Evolutionary conservation across 2,329 filamentous ascomycete species (phyloP), one percentile per base, ranked within the genome.

Genomic region (Gaeumannomyces sp.): DNA sequence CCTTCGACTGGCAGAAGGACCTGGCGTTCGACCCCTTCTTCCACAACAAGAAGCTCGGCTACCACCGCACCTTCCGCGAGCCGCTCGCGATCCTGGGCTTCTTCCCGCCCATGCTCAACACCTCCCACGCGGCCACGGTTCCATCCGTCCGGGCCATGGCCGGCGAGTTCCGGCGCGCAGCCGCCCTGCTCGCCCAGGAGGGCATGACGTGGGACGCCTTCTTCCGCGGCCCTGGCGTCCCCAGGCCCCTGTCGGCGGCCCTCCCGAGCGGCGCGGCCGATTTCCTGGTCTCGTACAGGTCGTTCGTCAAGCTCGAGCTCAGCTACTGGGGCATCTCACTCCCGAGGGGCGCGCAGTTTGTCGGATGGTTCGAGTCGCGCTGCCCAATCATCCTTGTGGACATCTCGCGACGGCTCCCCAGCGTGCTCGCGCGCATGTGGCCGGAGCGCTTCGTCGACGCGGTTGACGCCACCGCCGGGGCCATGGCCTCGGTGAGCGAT

Each of bases 331-430:
- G 86, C 1, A 74, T 81, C 8, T 85, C 85, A 2, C 74, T 80
- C 1, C 75, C 79, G 1, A 84, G 81, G 64, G 84, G 85, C 1
- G 82, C 81, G 27, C 76, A 78, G 16, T 80, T 88, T 61, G 75
- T 89, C 0, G 84, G 85, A 14, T 89, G 87, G 87, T 73, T 90
- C 2, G 87, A 89, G 69, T 87, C 85, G 10, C 80, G 83, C 64
- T 86, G 82, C 64, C 78, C 85, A 2, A 76, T 79, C 65, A 75
- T 90, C 45, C 78, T 89, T 27, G 81, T 85, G 66, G 86, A 89
- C 66, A 74, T 90, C 25, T 76, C 83, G 66, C 80, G 80, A 61
- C 79, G 80, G 16, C 72, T 85, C 22, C 81, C 83, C 0, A 73
- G 76, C 2, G 69, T 89, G 4, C 75, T 81, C 60, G 79, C 83